Percentiles rank a stretch among this genome's conserved stretches.
These are phyloP conservation scores for Diaporthe longicolla DNA, from an alignment of 2,329 filamentous ascomycete species.

Conservation along the genomic window DNA sequence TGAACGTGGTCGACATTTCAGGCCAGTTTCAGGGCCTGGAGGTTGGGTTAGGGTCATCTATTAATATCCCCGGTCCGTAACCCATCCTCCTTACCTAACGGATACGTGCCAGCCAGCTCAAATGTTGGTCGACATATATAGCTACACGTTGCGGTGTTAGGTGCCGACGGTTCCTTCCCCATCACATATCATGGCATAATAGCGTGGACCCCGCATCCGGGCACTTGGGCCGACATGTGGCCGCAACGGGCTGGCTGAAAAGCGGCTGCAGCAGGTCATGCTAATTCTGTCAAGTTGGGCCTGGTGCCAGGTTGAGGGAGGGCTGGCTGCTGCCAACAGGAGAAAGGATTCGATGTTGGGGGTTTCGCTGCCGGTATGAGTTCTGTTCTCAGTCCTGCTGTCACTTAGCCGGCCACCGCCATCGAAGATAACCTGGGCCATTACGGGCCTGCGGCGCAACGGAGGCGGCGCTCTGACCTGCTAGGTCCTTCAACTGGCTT, in stretches of 20 bases:
- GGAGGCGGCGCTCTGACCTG: not conserved
- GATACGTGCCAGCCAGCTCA: not conserved
- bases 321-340: not conserved
- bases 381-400: not conserved
- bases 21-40: conserved; percentile 6
- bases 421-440: not conserved
- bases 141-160: not conserved
- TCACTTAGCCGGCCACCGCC: not conserved
- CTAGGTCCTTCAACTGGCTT: not conserved
- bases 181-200: too few species aligned
- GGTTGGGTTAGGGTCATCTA: conserved; percentile 16
- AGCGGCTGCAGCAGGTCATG: conserved; percentile 24
- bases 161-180: conserved; percentile 2
- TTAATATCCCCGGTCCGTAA: conserved; percentile 13
- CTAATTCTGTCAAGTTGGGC: conserved; percentile 5
- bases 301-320: not conserved
- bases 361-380: not conserved
- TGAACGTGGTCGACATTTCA: conserved; percentile 7
- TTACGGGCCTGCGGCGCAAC: not conserved
- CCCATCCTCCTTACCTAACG: conserved; percentile 14
- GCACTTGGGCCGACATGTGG: not conserved
- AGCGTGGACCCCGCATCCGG: not conserved
- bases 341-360: not conserved
- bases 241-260: conserved; percentile 8
- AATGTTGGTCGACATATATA: too few species aligned